These are phyloP conservation scores for Candida sakaeoensis DNA, from an alignment of 805 yeast genomes.

Conservation along the genomic window DNA sequence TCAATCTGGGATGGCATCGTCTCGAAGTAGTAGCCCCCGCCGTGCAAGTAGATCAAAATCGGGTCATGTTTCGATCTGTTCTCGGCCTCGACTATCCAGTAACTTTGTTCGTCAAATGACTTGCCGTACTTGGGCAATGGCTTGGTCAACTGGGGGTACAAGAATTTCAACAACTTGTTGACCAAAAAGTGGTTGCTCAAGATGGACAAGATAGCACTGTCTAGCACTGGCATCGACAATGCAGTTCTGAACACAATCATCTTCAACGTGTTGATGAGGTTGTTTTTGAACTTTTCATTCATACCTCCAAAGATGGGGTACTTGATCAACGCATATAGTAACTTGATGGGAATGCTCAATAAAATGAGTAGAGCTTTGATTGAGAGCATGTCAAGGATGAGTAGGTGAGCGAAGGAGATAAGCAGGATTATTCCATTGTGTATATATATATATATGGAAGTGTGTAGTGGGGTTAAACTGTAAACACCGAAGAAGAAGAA, in stretches of 20 bases:
- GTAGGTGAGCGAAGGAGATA: neutral
- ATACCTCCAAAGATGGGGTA: constrained; percentile 15
- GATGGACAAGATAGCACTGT: constrained; percentile 11
- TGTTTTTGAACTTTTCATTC: constrained; percentile 13
- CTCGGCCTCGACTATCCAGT: constrained; percentile 32
- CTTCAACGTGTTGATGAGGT: constrained; percentile 12
- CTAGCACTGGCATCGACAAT: constrained; percentile 13
- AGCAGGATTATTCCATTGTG: neutral
- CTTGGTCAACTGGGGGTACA: constrained; percentile 7
- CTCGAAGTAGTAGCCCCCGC: constrained; percentile 38
- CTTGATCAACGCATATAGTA: constrained; percentile 12
- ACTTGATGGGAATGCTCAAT: constrained; percentile 14
- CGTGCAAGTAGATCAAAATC: constrained; percentile 33
- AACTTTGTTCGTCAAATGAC: constrained; percentile 24
- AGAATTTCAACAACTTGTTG: constrained; percentile 9
- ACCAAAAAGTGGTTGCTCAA: constrained; percentile 12
- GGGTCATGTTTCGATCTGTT: constrained; percentile 24
- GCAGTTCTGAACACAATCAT: constrained; percentile 15
- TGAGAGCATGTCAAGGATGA: constrained; percentile 3
- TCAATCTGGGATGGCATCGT: constrained; percentile 29
- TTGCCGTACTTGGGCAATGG: constrained; percentile 30
- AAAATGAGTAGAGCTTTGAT: constrained; percentile 5
- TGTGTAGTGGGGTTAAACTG: neutral
- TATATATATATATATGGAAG: neutral
- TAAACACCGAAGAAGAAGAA: neutral